These are phyloP conservation scores for Septoria linicola DNA, from an alignment of 2,329 filamentous ascomycete species.

Conservation along the genomic window DNA sequence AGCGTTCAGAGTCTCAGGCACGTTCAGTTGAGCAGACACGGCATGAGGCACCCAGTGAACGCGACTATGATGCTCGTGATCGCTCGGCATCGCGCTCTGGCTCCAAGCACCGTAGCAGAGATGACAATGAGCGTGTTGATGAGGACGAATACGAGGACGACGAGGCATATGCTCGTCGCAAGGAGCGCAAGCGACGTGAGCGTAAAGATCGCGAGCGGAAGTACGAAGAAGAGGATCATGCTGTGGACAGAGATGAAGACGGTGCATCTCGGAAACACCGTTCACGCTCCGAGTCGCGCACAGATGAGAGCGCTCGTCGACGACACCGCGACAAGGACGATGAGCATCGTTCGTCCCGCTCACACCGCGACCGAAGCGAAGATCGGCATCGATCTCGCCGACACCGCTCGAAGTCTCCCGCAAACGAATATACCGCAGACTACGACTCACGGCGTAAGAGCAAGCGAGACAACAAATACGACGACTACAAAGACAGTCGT, in stretches of 20 bases:
- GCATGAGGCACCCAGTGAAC: constrained; percentile 22
- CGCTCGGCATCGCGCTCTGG: constrained; percentile 37
- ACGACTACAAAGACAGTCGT: constrained; percentile 29
- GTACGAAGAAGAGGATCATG: constrained; percentile 48
- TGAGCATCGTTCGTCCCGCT: constrained; percentile 46
- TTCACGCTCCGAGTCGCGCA: constrained; percentile 65
- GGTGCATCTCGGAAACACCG: constrained; percentile 51
- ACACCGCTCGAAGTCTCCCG: constrained; percentile 44
- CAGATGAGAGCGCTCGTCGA: constrained; percentile 56
- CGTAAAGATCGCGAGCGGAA: constrained; percentile 42
- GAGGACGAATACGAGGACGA: constrained; percentile 45
- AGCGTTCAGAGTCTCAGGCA: constrained; percentile 18
- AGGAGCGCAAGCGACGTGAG: constrained; percentile 35
- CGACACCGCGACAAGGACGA: constrained; percentile 55
- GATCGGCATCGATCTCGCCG: constrained; percentile 43
- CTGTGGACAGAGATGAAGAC: constrained; percentile 43
- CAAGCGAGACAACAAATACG: constrained; percentile 38
- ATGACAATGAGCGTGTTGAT: constrained; percentile 53
- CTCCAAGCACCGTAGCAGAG: constrained; percentile 49
- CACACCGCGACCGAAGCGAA: constrained; percentile 47
- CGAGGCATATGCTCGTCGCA: constrained; percentile 38
- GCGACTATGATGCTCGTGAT: constrained; percentile 40
- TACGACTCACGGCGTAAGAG: constrained; percentile 37
- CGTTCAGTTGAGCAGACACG: constrained; percentile 14
- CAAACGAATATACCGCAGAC: constrained; percentile 32